These are phyloP conservation scores for Mortierella sp. DNA, from an alignment of 371 early-diverging fungal genomes.

Conservation along the genomic window DNA sequence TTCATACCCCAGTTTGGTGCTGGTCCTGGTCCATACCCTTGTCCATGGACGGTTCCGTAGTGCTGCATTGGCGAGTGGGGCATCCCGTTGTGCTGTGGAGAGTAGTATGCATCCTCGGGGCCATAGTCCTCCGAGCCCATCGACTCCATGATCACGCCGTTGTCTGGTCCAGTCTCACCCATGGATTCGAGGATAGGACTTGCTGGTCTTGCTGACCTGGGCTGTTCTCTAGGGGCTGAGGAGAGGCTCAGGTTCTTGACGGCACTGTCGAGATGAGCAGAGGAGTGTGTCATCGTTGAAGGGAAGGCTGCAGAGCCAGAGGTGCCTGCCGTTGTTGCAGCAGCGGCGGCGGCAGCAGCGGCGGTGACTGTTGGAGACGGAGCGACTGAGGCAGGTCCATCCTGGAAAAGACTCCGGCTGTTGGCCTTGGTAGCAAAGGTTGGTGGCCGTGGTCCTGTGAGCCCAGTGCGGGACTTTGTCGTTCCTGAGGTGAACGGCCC, in stretches of 20 bases:
- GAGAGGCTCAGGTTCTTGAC: constrained; percentile 33
- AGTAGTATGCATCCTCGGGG: constrained; percentile 7
- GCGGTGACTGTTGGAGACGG: constrained; percentile 10
- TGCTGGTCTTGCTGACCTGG: constrained; percentile 1
- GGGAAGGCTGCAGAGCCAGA: not conserved
- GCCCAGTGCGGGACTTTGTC: constrained; percentile 32
- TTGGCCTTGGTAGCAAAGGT: constrained; percentile 35
- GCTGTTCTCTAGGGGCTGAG: constrained; percentile 11
- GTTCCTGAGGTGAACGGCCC: constrained; percentile 22
- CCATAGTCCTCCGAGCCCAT: constrained; percentile 46
- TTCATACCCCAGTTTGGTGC: too few relatives aligned
- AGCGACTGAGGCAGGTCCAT: not conserved
- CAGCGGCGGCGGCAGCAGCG: too few relatives aligned
- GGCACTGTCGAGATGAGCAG: constrained; percentile 21
- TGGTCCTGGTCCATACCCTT: constrained; percentile 22
- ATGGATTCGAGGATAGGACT: constrained; percentile 47
- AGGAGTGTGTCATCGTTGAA: constrained; percentile 14
- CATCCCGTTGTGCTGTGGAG: constrained; percentile 6
- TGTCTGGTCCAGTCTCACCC: constrained; percentile 33
- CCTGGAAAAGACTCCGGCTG: constrained; percentile 42
- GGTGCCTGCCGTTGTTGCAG: too few relatives aligned
- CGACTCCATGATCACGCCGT: constrained; percentile 36
- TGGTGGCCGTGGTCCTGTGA: constrained; percentile 48
- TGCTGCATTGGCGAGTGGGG: constrained; percentile 2
- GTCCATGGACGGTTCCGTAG: constrained; percentile 3